These are phyloP conservation scores for Endocarpon pusillum DNA, from an alignment of 495 filamentous ascomycete genomes.

Conservation along the genomic window DNA sequence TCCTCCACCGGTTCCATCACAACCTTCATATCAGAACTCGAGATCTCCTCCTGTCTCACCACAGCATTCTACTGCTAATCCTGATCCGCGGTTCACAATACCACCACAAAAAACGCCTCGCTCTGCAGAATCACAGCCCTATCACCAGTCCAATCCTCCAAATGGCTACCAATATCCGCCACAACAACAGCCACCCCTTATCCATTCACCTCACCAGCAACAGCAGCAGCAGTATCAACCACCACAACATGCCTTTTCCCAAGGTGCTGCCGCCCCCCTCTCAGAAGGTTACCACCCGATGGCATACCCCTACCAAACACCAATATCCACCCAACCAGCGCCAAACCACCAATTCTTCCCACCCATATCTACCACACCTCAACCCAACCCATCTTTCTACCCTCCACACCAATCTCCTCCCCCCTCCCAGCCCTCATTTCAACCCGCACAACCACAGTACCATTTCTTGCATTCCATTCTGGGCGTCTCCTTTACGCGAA, in stretches of 20 bases:
- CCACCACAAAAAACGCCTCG: slow-evolving; percentile 33
- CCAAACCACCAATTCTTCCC: slow-evolving; percentile 21
- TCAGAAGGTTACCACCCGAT: slow-evolving; percentile 37
- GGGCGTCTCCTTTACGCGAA: slow-evolving; percentile 23
- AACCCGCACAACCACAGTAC: slow-evolving; percentile 16
- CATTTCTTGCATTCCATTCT: no score
- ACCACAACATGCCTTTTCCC: slow-evolving; percentile 28
- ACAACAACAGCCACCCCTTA: slow-evolving; percentile 17
- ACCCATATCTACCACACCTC: slow-evolving; percentile 6
- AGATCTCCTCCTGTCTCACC: slow-evolving; percentile 23
- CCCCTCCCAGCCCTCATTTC: slow-evolving; percentile 18
- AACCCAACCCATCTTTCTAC: slow-evolving; percentile 10
- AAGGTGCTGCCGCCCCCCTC: slow-evolving; percentile 27
- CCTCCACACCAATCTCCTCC: slow-evolving; percentile 18
- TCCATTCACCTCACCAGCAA: slow-evolving; percentile 25
- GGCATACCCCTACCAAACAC: slow-evolving; percentile 33
- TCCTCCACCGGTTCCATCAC: slow-evolving; percentile 23
- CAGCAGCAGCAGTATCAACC: slow-evolving; percentile 10
- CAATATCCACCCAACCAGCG: slow-evolving; percentile 24
- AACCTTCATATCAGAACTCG: slow-evolving; percentile 24
- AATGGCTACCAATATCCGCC: slow-evolving; percentile 13
- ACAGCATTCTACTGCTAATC: slow-evolving; percentile 23
- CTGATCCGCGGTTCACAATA: slow-evolving; percentile 22
- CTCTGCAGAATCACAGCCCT: no score
- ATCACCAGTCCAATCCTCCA: background rate